Base-by-base conservation (phyloP, 202 grass and related monocot genomes). In the Zoysia matrella region DNA sequence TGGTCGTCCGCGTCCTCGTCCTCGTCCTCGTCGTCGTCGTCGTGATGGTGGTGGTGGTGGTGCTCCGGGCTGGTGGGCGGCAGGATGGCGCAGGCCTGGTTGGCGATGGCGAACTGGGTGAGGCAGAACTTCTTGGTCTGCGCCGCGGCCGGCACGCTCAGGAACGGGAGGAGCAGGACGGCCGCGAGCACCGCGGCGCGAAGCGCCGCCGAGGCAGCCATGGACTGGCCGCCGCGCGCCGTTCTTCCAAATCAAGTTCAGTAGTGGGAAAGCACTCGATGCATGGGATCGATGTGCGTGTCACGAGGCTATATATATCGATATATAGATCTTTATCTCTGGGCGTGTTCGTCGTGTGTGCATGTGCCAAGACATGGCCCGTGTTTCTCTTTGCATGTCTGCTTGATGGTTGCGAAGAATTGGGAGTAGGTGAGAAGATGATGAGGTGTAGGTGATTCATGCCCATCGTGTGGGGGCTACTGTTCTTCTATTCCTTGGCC, bases 21-120 rank as follows among this genome's bases (percentile, higher is more conserved):
- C 0, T 50, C 79, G 0, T 53, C 80, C 0, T 82, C 62, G 0
- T 58, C 81, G 0, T 77, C 82, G 0, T 84, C 65, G 1, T 89
- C 75, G 0, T 73, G 57, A 16, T 87, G 10, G 7, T 67, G 46
- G 52, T 82, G 62, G 66, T 47, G 14, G 53, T 6, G 47, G 8
- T 71, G 14, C 7, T 83, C 74, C 5, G 72, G 53, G 50, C 54
- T 70, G n/a, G 43, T 69, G 9, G 83, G 76, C 5, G 89, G 92
- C 55, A 97, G 60, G 22, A 90, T 74, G 65, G 87, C 46, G 47
- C 94, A 97, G 15, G 94, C 94, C 70, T 89, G 89, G 77, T 83
- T 94, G 44, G 94, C 91, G 11, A 90, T 71, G 43, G 91, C 84
- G 87, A 97, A 88, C 85, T 97, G 94, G 5, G 80, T 78, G 74